A percentile compares a stretch with the other conserved stretches of the same genome.
phyloP scores from a whole-genome alignment of 2,329 filamentous ascomycete genomes.

The Macrophomina phaseolina region DNA sequence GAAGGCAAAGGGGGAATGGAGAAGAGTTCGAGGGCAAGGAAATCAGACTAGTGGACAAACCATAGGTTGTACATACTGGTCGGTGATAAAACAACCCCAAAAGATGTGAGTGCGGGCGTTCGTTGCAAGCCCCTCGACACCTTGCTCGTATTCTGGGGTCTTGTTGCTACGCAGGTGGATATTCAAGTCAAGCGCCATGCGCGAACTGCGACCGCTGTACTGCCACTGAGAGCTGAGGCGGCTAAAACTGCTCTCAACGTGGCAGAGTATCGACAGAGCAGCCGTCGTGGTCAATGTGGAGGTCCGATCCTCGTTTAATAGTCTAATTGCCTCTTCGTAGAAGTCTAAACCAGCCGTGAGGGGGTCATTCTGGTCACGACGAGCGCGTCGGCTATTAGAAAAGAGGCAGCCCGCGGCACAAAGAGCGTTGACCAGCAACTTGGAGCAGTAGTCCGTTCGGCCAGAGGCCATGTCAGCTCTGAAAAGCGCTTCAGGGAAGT shows the following conservation, averaged over 20 bases:
- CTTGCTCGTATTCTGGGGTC: neutral
- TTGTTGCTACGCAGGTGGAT: conserved; percentile 29
- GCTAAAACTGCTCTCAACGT: conserved; percentile 30
- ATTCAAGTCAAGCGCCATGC: conserved; percentile 31
- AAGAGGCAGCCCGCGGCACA: conserved; percentile 31
- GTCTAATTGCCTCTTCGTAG: conserved; percentile 29
- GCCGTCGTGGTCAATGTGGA: conserved; percentile 30
- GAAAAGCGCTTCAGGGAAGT: conserved; percentile 32
- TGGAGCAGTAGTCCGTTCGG: conserved; percentile 30
- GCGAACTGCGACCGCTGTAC: conserved; percentile 30
- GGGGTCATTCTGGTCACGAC: conserved; percentile 27
- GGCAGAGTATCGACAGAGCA: conserved; percentile 30
- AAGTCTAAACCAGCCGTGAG: conserved; percentile 29
- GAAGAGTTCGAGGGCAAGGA: neutral
- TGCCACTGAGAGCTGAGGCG: conserved; percentile 30
- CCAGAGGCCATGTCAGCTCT: conserved; percentile 29
- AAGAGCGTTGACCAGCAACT: conserved; percentile 32
- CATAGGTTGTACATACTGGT: conserved; percentile 30
- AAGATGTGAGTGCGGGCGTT: conserved; percentile 30
- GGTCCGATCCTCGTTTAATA: conserved; percentile 25
- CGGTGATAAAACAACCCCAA: conserved; percentile 32
- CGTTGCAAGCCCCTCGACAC: conserved; percentile 13
- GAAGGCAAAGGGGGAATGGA: neutral
- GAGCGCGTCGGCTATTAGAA: conserved; percentile 24
- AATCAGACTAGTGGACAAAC: neutral